Evolutionary conservation across 2,329 filamentous ascomycete species (phyloP), one percentile per base, ranked within the genome.

Genomic region (Ceratocystiopsis minuta): DNA sequence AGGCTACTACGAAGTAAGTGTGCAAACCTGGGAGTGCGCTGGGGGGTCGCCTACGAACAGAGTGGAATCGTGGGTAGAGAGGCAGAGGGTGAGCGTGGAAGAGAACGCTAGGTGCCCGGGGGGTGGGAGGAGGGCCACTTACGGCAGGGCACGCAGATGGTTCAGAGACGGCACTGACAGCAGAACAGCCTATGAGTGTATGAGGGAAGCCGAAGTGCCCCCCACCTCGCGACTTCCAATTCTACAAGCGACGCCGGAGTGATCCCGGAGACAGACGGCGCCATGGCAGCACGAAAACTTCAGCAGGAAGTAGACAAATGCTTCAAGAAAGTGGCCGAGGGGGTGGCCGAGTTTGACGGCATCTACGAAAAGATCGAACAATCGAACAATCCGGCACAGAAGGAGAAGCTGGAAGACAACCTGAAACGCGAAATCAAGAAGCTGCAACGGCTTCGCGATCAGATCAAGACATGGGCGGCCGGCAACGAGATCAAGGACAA

Each of bases 401-500:
- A 95, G 60, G 90, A 96, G 64, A 98, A 96, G 67, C 75, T 93
- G 40, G 90, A 98, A 62, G 90, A 98, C 64, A 85, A 90, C 58
- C 72, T 98, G 52, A 98, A 98, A 68, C 85, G 90, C 58, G 90
- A 98, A 66, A 96, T 96, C 73, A 98, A 98, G 78, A 98, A 98
- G 72, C 77, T 98, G 44, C 90, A 98, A 63, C 75, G 90, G 54
- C 79, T 90, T 61, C 81, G 90, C 56, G 90, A 98, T 61, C 90
- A 96, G 68, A 96, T 98, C 68, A 98, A 98, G 68, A 92, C 88
- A 71, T 98, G 90, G 90, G 87, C 88, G 3, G 83, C 86, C 44
- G 87, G 84, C 63, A 94, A 94, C 67, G 90, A 98, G 59, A 93
- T 98, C 74, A 98, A 98, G 70, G 90, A 98, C 69, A 98, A 98